phyloP scores from a whole-genome alignment of 331 rosid genomes.

The Cucumis variabilis region DNA sequence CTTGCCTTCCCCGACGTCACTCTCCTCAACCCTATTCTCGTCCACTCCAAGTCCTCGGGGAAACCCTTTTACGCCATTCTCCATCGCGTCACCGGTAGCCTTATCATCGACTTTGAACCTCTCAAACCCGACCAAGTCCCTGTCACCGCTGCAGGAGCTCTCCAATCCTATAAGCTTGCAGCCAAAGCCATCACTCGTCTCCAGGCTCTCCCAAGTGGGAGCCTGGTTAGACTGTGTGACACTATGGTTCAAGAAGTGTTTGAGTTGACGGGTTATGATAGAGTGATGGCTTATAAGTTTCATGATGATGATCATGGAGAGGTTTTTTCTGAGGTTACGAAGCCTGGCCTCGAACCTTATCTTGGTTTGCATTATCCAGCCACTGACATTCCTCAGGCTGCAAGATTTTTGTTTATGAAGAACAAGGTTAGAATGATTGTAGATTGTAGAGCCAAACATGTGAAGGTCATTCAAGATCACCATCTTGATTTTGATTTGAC shows the following conservation, averaged over 20 bases:
- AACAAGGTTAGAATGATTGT: constrained; percentile 96
- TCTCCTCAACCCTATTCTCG: constrained; percentile 89
- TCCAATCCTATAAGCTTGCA: constrained; percentile 94
- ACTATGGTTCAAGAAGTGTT: constrained; percentile 97
- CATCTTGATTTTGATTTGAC: constrained; percentile 78
- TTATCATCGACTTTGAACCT: constrained; percentile 93
- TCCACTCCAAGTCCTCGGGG: constrained; percentile 94
- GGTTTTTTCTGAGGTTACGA: constrained; percentile 80
- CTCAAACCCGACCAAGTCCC: constrained; percentile 96
- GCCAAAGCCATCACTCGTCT: constrained; percentile 90
- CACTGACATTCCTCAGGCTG: constrained; percentile 94
- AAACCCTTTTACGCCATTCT: constrained; percentile 89
- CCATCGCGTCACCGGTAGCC: constrained; percentile 81
- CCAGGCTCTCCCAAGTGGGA: constrained; percentile 93
- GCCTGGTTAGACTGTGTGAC: constrained; percentile 90
- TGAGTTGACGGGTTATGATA: constrained; percentile 93
- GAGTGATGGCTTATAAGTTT: constrained; percentile 97
- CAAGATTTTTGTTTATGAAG: constrained; percentile 88
- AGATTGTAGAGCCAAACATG: constrained; percentile 81
- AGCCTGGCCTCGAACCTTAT: constrained; percentile 88
- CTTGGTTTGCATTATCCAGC: constrained; percentile 49
- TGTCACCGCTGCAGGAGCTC: constrained; percentile 92
- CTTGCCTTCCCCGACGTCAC: constrained; percentile 86
- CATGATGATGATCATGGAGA: constrained; percentile 98
- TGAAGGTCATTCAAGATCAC: constrained; percentile 82